Evolutionary conservation across 331 rosid species (phyloP).

Genomic region (Ulmus americana): DNA sequence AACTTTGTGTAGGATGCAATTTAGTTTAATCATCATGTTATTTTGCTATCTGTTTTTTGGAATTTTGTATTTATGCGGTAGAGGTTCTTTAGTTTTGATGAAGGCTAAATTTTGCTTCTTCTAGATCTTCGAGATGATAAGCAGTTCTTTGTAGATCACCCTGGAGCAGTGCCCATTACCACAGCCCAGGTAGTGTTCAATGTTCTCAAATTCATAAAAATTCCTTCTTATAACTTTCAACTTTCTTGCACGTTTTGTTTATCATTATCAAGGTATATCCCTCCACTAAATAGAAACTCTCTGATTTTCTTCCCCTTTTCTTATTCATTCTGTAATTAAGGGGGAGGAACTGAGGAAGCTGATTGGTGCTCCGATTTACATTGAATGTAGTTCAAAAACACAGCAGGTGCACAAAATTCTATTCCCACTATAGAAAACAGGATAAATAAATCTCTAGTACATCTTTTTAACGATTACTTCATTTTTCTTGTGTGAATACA

Average conservation of each 20-base stretch:
- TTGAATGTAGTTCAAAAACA: constrained; percentile 94
- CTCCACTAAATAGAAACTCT: not conserved
- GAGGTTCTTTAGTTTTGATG: constrained; percentile 13
- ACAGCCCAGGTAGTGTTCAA: constrained; percentile 64
- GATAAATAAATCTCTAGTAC: not conserved
- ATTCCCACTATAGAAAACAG: constrained; percentile 11
- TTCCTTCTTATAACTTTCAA: no score
- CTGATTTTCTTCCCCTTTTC: constrained; percentile 7
- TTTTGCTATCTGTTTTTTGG: not conserved
- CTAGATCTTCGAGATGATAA: constrained; percentile 90
- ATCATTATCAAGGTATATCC: constrained; percentile 7
- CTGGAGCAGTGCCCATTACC: constrained; percentile 81
- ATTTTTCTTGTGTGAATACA: constrained; percentile 31
- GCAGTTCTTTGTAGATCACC: constrained; percentile 77
- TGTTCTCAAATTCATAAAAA: constrained; percentile 10
- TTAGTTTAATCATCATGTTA: not conserved
- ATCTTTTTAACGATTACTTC: not conserved
- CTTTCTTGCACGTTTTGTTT: not conserved
- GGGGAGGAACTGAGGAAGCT: constrained; percentile 86
- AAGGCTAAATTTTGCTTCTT: constrained; percentile 28
- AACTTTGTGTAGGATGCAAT: not conserved
- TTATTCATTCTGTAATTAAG: constrained; percentile 29
- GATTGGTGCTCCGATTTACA: constrained; percentile 77
- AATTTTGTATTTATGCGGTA: not conserved
- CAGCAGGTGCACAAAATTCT: constrained; percentile 59